Base-by-base conservation (phyloP, 345 rosid genomes). In the Raphanus sativus region DNA sequence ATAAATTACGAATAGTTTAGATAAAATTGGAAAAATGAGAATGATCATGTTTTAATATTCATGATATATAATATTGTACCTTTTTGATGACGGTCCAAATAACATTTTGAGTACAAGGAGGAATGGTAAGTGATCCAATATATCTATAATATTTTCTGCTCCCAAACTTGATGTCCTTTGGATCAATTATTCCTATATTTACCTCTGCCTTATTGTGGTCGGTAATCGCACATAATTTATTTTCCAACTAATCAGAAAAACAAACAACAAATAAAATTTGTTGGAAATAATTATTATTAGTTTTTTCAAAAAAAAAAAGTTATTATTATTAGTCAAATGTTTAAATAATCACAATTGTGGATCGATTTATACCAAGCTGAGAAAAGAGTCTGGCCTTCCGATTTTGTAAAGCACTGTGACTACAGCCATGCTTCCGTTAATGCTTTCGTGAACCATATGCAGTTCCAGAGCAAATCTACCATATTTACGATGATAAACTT, bases 81-180 rank as follows among this genome's bases (percentile, higher is more conserved):
- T 90, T 86, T 61, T 65, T 76, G 11, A 86, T 76, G 55, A 94
- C 54, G 75, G 87, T 91, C 98, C 98, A 94, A 7, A 67, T 7
- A 28, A 91, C 89, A 77, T 88, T 84, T 77, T 91, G 85, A 0
- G 90, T 85, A 83, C 98, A 94, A 52, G 98, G 97, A 82, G 97
- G 98, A 71, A 65, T 4, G 0, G 97, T 94, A 12, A 94, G 96
- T 63, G 98, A 94, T 45, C 98, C 98, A 2, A 85, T 30, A 73
- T 91, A 94, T 82, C 96, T 85, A 73, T 83, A 94, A 74, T 87
- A 94, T 74, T 89, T 83, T 76, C 89, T 80, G 79, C 89, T 85
- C 30, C 84, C 90, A 2, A 88, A 36, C 45, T 85, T 77, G 17
- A 94, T 81, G 30, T 38, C 16, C 34, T 78, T 87, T 15, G 96